Percentiles rank a stretch among this genome's conserved stretches.
phyloP scores from a whole-genome alignment of 2,329 filamentous ascomycete genomes.

The Sclerotinia subarctica region DNA sequence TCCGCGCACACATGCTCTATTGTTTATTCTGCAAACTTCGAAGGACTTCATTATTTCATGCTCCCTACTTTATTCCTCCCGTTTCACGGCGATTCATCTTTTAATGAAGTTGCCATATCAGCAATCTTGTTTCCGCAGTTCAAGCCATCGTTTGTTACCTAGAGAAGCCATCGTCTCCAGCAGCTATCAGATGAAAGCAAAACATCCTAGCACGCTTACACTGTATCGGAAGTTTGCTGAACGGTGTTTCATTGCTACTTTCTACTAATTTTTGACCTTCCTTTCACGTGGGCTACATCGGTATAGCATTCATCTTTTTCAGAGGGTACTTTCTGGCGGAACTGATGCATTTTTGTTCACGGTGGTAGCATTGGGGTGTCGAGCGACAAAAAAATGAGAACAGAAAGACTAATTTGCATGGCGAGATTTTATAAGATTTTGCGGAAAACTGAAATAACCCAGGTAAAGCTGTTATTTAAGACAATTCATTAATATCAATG shows the following conservation, averaged over 20 bases:
- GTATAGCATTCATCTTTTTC: neutral
- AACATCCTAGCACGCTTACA: neutral
- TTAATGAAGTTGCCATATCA: neutral
- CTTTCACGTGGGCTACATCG: neutral
- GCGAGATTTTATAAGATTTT: neutral
- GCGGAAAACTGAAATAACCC: neutral
- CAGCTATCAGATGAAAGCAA: neutral
- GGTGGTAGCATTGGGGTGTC: neutral
- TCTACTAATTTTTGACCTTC: neutral
- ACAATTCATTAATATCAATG: conserved; percentile 2
- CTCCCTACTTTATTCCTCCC: neutral
- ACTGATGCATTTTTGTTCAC: neutral
- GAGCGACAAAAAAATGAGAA: neutral
- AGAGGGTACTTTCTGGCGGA: neutral
- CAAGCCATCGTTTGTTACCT: neutral
- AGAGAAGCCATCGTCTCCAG: too few species aligned
- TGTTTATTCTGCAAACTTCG: neutral
- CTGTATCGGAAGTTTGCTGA: neutral
- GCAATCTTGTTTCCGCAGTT: neutral
- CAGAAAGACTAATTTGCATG: neutral
- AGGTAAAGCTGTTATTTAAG: neutral
- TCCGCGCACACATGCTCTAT: neutral
- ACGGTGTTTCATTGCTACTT: neutral
- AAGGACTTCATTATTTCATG: neutral
- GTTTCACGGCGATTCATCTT: neutral